Conservation (phyloP, 2,329 filamentous ascomycete genomes). For the Hymenoscyphus repandus region DNA sequence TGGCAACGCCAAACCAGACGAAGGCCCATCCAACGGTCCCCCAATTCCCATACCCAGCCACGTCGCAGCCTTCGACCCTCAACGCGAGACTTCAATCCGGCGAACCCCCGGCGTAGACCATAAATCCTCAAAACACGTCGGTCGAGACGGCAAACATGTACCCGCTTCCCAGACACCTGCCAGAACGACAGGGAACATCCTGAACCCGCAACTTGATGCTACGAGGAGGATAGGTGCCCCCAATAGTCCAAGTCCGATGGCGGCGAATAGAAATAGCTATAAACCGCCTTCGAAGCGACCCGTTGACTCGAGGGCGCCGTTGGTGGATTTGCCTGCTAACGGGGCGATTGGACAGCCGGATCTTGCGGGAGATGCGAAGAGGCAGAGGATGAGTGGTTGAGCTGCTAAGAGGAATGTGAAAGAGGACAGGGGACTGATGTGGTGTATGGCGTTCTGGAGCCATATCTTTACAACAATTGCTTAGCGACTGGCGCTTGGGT, state of each 20-base stretch:
- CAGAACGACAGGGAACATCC: conserved; percentile 30
- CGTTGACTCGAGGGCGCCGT: conserved; percentile 22
- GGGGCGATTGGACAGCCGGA: conserved; percentile 14
- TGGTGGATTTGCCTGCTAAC: conserved; percentile 29
- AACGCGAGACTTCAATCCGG: conserved; percentile 75
- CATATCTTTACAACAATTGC: conserved; percentile 3
- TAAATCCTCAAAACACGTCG: conserved; percentile 65
- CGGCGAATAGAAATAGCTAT: conserved; percentile 52
- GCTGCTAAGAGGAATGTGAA: not conserved
- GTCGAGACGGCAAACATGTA: conserved; percentile 50
- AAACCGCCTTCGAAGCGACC: conserved; percentile 46
- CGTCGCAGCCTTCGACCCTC: conserved; percentile 63
- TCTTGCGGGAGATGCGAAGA: conserved; percentile 28
- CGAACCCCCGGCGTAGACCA: conserved; percentile 88
- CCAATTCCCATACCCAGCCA: conserved; percentile 39
- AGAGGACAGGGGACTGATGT: not conserved
- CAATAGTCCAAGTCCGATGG: conserved; percentile 48
- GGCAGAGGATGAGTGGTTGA: conserved; percentile 28
- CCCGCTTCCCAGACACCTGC: conserved; percentile 30
- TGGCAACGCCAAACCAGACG: conserved; percentile 50
- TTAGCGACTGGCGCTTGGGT: not conserved
- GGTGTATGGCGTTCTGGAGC: conserved; percentile 5
- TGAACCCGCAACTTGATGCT: conserved; percentile 50
- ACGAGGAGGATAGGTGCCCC: conserved; percentile 56
- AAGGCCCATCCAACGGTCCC: conserved; percentile 7